A percentile compares a stretch with the other conserved stretches of the same genome.
Conservation (phyloP, 2,329 filamentous ascomycete species). For the Aspergillus intermedius region DNA sequence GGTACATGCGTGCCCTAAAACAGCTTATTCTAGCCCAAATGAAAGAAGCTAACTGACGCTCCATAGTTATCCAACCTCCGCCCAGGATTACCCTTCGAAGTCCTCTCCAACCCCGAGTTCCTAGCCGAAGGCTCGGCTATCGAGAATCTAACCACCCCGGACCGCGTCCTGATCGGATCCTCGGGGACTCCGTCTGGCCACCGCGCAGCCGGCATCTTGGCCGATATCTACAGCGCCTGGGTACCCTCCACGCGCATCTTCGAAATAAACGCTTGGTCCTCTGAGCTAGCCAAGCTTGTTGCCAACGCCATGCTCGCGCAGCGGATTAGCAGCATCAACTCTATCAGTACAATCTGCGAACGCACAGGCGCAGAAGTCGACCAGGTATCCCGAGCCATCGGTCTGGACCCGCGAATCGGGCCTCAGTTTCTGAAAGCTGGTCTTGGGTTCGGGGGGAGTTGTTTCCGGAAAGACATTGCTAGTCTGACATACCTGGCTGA, state of each 20-base stretch:
- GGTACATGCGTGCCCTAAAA: slow-evolving; percentile 37
- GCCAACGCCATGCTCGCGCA: slow-evolving; percentile 77
- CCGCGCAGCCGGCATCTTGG: slow-evolving; percentile 57
- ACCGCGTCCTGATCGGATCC: slow-evolving; percentile 70
- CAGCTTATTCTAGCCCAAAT: slow-evolving; percentile 4
- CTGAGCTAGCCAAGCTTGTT: slow-evolving; percentile 70
- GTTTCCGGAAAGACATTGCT: slow-evolving; percentile 75
- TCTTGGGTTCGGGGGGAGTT: slow-evolving; percentile 72
- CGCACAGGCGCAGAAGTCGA: slow-evolving; percentile 68
- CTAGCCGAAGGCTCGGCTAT: slow-evolving; percentile 72
- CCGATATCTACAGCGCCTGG: slow-evolving; percentile 64
- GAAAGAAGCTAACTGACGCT: background rate
- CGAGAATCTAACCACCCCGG: slow-evolving; percentile 61
- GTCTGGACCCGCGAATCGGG: slow-evolving; percentile 65
- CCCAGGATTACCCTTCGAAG: slow-evolving; percentile 62
- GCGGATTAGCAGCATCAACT: slow-evolving; percentile 74
- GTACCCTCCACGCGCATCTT: slow-evolving; percentile 61
- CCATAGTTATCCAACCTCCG: slow-evolving; percentile 34
- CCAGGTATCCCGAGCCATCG: slow-evolving; percentile 62
- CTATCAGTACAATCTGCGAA: slow-evolving; percentile 73
- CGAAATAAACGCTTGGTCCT: slow-evolving; percentile 68
- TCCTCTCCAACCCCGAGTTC: slow-evolving; percentile 77
- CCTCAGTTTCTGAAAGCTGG: slow-evolving; percentile 66
- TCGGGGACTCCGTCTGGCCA: slow-evolving; percentile 54
- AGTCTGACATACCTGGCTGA: slow-evolving; percentile 69